phyloP scores from a whole-genome alignment of 2,329 filamentous ascomycete species.

The Trichoderma pleuroti region DNA sequence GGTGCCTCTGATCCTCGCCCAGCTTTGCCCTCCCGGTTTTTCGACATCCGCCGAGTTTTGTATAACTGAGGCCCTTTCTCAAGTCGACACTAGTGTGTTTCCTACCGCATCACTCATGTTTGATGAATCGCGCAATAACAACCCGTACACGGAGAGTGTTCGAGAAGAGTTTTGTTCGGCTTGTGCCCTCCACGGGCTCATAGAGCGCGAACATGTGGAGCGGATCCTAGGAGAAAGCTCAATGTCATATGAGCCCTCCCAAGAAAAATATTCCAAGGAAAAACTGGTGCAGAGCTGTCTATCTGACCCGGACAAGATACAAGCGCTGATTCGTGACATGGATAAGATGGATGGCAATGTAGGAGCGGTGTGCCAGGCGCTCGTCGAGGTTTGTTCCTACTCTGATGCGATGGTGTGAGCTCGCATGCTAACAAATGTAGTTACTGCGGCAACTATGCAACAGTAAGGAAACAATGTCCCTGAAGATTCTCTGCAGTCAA shows the following conservation, averaged over 20 bases:
- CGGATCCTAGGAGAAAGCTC: slow-evolving; percentile 79
- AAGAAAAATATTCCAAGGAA: slow-evolving; percentile 73
- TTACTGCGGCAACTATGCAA: slow-evolving; percentile 66
- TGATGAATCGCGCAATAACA: slow-evolving; percentile 55
- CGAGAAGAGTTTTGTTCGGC: slow-evolving; percentile 79
- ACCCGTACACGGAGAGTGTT: slow-evolving; percentile 56
- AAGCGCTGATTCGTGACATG: slow-evolving; percentile 74
- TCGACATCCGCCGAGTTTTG: slow-evolving; percentile 71
- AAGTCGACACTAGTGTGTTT: slow-evolving; percentile 77
- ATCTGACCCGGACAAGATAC: slow-evolving; percentile 69
- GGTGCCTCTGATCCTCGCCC: slow-evolving; percentile 52
- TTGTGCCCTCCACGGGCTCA: slow-evolving; percentile 82
- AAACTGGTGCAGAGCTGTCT: slow-evolving; percentile 74
- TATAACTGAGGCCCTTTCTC: slow-evolving; percentile 67
- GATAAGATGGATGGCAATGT: slow-evolving; percentile 91
- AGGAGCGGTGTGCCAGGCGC: slow-evolving; percentile 75
- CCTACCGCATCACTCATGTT: slow-evolving; percentile 58
- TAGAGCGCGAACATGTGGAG: slow-evolving; percentile 73
- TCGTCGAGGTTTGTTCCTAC: slow-evolving; percentile 58
- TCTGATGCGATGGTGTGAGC: background rate
- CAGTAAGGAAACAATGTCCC: slow-evolving; percentile 73
- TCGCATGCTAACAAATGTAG: slow-evolving; percentile 34
- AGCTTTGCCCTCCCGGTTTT: slow-evolving; percentile 61
- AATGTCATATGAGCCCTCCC: slow-evolving; percentile 71
- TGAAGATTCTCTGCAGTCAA: slow-evolving; percentile 69